Conservation (phyloP, 257 asterid species). For the Striga asiatica region DNA sequence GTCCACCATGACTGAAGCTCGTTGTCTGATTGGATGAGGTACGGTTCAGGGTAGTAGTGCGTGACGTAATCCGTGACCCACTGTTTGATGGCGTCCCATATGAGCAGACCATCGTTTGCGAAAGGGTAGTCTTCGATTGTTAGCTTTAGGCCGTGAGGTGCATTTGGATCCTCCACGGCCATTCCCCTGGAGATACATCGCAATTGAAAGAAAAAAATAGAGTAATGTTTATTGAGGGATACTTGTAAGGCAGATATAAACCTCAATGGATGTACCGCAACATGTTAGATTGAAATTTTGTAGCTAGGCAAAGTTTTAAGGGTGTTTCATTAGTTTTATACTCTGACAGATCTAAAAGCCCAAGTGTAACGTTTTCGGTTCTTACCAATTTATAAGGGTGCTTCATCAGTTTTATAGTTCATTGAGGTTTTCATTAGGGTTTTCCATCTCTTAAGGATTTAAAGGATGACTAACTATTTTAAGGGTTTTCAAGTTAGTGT, state of each 20-base stretch:
- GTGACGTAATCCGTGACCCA: conserved; percentile 64
- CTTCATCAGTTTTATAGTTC: too few species aligned
- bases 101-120: conserved; percentile 60
- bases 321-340: neutral
- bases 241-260: neutral
- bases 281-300: too few species aligned
- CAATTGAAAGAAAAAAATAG: neutral
- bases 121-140: conserved; percentile 72
- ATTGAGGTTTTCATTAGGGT: too few species aligned
- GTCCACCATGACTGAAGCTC: conserved; percentile 88
- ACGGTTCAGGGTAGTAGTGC: conserved; percentile 33
- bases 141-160: conserved; percentile 63
- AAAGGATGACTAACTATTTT: neutral
- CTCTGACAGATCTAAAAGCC: too few species aligned
- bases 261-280: too few species aligned
- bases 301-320: neutral
- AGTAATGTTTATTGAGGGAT: neutral
- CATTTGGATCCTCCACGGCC: conserved; percentile 66
- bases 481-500: conserved; percentile 20
- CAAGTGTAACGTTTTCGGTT: too few species aligned
- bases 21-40: conserved; percentile 25
- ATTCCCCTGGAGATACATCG: conserved; percentile 41
- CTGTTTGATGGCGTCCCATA: conserved; percentile 62
- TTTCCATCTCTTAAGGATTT: too few species aligned
- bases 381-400: too few species aligned